phyloP scores from a whole-genome alignment of 768 basidiomycete species.

The Trametopsis cervina region DNA sequence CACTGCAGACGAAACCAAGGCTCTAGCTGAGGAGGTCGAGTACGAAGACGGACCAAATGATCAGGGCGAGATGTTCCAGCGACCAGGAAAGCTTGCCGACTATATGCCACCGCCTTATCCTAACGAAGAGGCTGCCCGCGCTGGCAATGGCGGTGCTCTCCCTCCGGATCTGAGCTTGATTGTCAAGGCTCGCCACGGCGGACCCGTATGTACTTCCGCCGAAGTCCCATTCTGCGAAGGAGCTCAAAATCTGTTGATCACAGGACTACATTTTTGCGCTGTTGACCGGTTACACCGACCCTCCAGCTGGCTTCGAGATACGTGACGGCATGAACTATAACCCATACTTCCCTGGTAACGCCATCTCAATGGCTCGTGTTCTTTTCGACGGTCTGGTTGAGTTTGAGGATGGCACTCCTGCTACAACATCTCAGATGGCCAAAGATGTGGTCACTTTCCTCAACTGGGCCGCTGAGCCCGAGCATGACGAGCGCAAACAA shows the following conservation, averaged over 20 bases:
- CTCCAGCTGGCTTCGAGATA: constrained; percentile 90
- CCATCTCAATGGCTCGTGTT: constrained; percentile 96
- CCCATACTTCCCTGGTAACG: constrained; percentile 98
- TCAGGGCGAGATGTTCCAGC: constrained; percentile 96
- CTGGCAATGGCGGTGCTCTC: constrained; percentile 88
- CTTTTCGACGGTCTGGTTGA: constrained; percentile 95
- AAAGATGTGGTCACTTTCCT: constrained; percentile 97
- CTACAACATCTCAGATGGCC: constrained; percentile 97
- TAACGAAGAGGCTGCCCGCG: constrained; percentile 96
- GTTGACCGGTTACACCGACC: constrained; percentile 93
- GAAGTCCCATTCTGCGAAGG: neutral
- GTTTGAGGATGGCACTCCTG: constrained; percentile 94
- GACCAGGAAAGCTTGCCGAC: constrained; percentile 97
- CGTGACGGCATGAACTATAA: constrained; percentile 99
- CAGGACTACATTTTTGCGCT: constrained; percentile 98
- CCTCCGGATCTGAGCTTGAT: constrained; percentile 98
- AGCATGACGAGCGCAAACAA: constrained; percentile 97
- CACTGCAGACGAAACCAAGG: constrained; percentile 82
- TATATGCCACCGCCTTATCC: constrained; percentile 94
- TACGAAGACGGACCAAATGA: constrained; percentile 95
- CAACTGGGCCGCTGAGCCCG: constrained; percentile 95
- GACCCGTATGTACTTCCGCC: constrained; percentile 58
- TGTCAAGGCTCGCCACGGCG: constrained; percentile 96
- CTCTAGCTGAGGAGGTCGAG: constrained; percentile 94
- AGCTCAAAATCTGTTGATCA: neutral